Base-by-base conservation (phyloP, 140 eudicot species). In the Stevia rebaudiana region DNA sequence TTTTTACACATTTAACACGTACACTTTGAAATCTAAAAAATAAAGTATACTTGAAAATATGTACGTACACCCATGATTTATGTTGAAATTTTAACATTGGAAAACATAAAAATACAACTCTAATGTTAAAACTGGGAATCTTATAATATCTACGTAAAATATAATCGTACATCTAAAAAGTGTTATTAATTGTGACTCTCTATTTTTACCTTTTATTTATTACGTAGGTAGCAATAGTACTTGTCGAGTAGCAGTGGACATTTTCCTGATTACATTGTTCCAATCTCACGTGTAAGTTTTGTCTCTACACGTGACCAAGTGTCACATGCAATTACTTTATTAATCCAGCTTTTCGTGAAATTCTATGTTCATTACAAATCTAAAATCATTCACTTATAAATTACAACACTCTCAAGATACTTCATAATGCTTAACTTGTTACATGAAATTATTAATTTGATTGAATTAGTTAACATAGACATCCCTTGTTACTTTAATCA, bases 261-360 rank as follows among this genome's bases (percentile, higher is more conserved):
- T 75, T 75, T 75, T 75, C 60, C 75, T 61, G 66, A 68, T 68
- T 31, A 68, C 13, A 41, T 68, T 75, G 70, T 75, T 68, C 80
- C 70, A 61, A 75, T 41, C 75, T 68, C 75, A 75, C 75, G 75
- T 75, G 80, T 41, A 68, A 54, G 30, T 60, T 67, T 60, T 75
- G 80, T 75, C 75, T 63, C 22, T 60, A 52, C 80, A 68, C 80
- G 75, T 75, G 80, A 75, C 75, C 70, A 68, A 68, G 40, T 19
- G 50, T 68, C 80, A 62, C 77, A 63, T 72, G 77, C 72, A 72
- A 31, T 51, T 24, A 28, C 28, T 63, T 52, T 44, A 31, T 51
- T 39, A 17, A 10, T 63, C 42, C 25, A 40, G 54, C 68, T 69
- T 33, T 57, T 57, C 58, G 28, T 37, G 16, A 67, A 43, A 22